Evolutionary conservation across 2,329 filamentous ascomycete genomes (phyloP).

Genomic region (Chrysosporium queenslandicum): DNA sequence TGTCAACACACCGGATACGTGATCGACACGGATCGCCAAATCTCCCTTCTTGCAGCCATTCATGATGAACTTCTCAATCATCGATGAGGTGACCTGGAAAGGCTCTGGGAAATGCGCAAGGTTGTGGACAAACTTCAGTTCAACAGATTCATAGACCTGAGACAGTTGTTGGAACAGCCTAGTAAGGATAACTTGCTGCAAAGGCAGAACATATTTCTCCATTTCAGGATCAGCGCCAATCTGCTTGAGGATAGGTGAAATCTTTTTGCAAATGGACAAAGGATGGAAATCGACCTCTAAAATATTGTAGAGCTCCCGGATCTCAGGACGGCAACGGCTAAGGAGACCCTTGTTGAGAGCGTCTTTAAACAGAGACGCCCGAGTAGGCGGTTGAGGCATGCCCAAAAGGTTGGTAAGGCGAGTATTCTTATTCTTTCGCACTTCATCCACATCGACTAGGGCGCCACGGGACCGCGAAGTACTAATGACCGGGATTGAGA

Average conservation of each 20-base stretch:
- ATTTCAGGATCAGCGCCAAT: slow-evolving; percentile 91
- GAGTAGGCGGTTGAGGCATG: slow-evolving; percentile 81
- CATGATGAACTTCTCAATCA: slow-evolving; percentile 99
- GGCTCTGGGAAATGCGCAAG: slow-evolving; percentile 93
- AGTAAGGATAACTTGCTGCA: slow-evolving; percentile 97
- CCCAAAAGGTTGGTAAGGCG: slow-evolving; percentile 91
- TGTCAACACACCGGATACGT: slow-evolving; percentile 86
- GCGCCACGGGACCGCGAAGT: slow-evolving; percentile 91
- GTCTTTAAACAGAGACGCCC: slow-evolving; percentile 87
- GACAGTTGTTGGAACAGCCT: slow-evolving; percentile 97
- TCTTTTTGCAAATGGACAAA: slow-evolving; percentile 97
- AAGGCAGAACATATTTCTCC: slow-evolving; percentile 89
- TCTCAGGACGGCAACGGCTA: slow-evolving; percentile 85
- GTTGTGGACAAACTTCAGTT: slow-evolving; percentile 83
- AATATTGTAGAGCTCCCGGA: slow-evolving; percentile 95
- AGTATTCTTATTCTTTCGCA: slow-evolving; percentile 97
- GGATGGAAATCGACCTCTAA: slow-evolving; percentile 98
- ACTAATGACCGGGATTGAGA: slow-evolving; percentile 99
- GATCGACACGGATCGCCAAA: slow-evolving; percentile 88
- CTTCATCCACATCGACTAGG: slow-evolving; percentile 92
- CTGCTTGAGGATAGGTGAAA: slow-evolving; percentile 86
- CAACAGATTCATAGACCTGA: slow-evolving; percentile 96
- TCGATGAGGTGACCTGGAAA: slow-evolving; percentile 80
- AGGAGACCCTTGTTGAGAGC: slow-evolving; percentile 89
- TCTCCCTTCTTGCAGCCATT: slow-evolving; percentile 99